phyloP scores from a whole-genome alignment of 768 basidiomycete species.

The Panaeolus cyanescens region DNA sequence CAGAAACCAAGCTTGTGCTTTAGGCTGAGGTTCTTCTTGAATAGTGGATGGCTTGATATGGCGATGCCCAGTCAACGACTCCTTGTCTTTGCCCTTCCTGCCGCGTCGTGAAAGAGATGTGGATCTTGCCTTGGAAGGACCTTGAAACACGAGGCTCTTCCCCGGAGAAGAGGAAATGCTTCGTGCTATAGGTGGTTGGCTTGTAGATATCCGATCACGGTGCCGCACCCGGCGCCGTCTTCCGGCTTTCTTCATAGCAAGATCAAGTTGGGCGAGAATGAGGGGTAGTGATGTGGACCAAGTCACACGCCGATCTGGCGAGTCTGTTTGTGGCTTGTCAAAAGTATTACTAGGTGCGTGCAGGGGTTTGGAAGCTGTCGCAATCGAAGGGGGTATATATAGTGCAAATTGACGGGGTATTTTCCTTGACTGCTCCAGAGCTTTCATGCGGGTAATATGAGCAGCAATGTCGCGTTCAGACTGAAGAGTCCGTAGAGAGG shows the following conservation, averaged over 20 bases:
- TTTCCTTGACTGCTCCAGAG: slow-evolving; percentile 59
- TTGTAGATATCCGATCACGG: slow-evolving; percentile 6
- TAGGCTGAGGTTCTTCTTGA: slow-evolving; percentile 18
- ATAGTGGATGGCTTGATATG: slow-evolving; percentile 10
- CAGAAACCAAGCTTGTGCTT: slow-evolving; percentile 81
- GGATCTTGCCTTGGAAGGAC: not conserved
- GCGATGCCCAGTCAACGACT: not conserved
- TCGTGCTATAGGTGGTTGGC: slow-evolving; percentile 26
- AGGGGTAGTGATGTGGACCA: slow-evolving; percentile 48
- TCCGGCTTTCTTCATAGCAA: slow-evolving; percentile 39
- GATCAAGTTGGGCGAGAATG: slow-evolving; percentile 52
- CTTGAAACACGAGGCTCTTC: slow-evolving; percentile 25
- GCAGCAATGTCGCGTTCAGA: slow-evolving; percentile 65
- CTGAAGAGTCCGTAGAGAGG: slow-evolving; percentile 50
- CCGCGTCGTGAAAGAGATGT: slow-evolving; percentile 17
- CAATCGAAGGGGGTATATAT: slow-evolving; percentile 51
- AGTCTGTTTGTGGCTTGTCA: not conserved
- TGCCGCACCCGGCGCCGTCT: slow-evolving; percentile 19
- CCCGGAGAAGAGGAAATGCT: not conserved
- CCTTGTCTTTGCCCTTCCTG: slow-evolving; percentile 52
- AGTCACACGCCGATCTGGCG: slow-evolving; percentile 29
- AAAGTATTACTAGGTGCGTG: not conserved
- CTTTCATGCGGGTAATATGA: slow-evolving; percentile 58
- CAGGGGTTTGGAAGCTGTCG: slow-evolving; percentile 4
- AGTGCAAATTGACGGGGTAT: slow-evolving; percentile 66